Percentiles rank a stretch among this genome's conserved stretches.
Conservation (phyloP, 257 asterid genomes). For the Fraxinus cuspidata region DNA sequence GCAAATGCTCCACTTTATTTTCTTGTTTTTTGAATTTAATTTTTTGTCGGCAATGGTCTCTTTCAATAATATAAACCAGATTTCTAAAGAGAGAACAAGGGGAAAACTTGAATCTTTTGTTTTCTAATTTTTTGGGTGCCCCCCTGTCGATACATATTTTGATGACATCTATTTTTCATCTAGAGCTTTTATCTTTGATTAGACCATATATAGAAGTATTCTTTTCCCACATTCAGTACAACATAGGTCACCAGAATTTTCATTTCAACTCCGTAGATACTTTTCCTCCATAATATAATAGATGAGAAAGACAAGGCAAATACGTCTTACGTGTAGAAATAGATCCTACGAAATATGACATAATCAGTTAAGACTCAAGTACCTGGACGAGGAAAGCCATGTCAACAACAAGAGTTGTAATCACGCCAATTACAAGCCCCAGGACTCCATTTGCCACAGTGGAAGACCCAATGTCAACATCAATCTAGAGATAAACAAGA, state of each 20-base stretch:
- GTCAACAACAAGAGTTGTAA: conserved; percentile 89
- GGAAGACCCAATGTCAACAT: conserved; percentile 61
- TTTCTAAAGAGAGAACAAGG: not conserved
- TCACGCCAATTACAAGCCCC: conserved; percentile 87
- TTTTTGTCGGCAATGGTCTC: not conserved
- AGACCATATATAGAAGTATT: not conserved
- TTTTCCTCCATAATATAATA: not conserved
- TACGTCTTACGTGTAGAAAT: not conserved
- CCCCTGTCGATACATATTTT: no score
- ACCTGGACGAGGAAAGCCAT: conserved; percentile 99
- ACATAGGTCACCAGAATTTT: not conserved
- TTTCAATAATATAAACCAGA: not conserved
- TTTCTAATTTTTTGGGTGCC: no score
- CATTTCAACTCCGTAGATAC: not conserved
- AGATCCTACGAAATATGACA: not conserved
- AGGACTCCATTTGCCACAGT: conserved; percentile 61
- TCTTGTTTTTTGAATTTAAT: not conserved
- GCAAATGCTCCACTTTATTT: not conserved
- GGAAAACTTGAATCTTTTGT: no score
- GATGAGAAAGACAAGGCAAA: not conserved
- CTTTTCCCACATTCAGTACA: not conserved
- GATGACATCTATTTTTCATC: no score
- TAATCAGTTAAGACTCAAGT: conserved; percentile 25
- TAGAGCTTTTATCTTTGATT: not conserved
- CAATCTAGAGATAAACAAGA: conserved; percentile 39